Evolutionary conservation across 208 protist species (phyloP), one percentile per base, ranked within the genome.

Genomic region (Trypanosoma lewisi): DNA sequence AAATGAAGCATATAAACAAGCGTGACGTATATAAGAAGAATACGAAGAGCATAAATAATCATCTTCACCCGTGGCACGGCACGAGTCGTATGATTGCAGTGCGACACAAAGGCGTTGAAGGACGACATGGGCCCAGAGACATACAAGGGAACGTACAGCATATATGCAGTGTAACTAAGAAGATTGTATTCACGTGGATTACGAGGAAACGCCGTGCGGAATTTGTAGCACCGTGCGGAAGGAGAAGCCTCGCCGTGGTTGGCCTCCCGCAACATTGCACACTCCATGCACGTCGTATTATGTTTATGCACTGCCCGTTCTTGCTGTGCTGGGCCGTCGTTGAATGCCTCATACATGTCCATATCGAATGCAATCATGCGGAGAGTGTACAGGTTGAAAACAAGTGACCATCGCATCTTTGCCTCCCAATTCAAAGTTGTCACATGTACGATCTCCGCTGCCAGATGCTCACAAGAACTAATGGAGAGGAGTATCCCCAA

Each of bases 131-230:
- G 95, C 3, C 95, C 95, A 2, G 78, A 87, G 47, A 97, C 72
- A 61, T 94, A 98, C 12, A 97, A 68, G 36, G 95, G 95, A 2
- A 78, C 56, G 72, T 96, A 97, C 42, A 93, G 77, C 21, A 94
- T 58, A 52, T 96, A 98, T 21, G 83, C 86, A 58, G 94, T 49
- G 69, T 89, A 97, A 53, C 83, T 59, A 2, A 86, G 12, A 2
- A 97, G 54, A 58, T 67, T 81, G 75, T 95, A 98, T 27, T 94
- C 72, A 19, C 47, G 27, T 12, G 41, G 14, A 27, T 75, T 50
- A 28, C 78, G 71, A 31, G 83, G 51, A 61, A 56, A 85, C 67
- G 80, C 79, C 60, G 72, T 82, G 73, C 68, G 83, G 62, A 73
- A 78, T 67, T 71, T 75, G 58, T 80, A 93, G 51, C 78, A 91